Conservation (phyloP, 345 rosid genomes). For the Adansonia digitata region DNA sequence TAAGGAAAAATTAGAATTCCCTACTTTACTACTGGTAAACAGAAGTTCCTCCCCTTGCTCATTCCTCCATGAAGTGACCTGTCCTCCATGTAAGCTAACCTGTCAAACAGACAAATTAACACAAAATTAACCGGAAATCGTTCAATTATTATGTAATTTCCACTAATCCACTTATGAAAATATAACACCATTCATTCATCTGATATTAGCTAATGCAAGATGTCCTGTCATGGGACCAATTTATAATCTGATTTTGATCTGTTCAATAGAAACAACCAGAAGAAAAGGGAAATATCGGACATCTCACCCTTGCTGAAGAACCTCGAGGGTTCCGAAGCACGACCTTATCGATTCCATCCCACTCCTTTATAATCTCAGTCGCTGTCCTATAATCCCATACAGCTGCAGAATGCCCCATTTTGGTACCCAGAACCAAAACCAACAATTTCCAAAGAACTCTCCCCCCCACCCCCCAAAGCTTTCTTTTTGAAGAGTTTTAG, state of each 20-base stretch:
- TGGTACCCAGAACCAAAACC: not conserved
- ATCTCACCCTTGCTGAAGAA: slow-evolving; percentile 61
- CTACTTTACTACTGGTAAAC: slow-evolving; percentile 71
- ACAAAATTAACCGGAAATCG: not conserved
- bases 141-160: not conserved
- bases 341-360: slow-evolving; percentile 72
- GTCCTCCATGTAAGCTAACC: slow-evolving; percentile 87
- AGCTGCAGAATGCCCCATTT: slow-evolving; percentile 75
- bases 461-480: too few species aligned
- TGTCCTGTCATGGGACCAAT: not conserved
- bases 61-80: slow-evolving; percentile 86
- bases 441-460: not conserved
- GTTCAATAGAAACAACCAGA: not conserved
- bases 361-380: slow-evolving; percentile 55
- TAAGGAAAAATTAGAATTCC: not conserved
- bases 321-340: slow-evolving; percentile 65
- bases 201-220: not conserved
- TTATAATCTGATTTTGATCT: not conserved
- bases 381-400: slow-evolving; percentile 67
- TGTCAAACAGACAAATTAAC: slow-evolving; percentile 15
- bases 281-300: not conserved
- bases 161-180: not conserved
- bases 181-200: not conserved
- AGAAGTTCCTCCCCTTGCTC: slow-evolving; percentile 84
- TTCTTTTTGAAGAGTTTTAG: not conserved